Conservation (phyloP, 2,329 filamentous ascomycete genomes). For the Westerdykella sp. region DNA sequence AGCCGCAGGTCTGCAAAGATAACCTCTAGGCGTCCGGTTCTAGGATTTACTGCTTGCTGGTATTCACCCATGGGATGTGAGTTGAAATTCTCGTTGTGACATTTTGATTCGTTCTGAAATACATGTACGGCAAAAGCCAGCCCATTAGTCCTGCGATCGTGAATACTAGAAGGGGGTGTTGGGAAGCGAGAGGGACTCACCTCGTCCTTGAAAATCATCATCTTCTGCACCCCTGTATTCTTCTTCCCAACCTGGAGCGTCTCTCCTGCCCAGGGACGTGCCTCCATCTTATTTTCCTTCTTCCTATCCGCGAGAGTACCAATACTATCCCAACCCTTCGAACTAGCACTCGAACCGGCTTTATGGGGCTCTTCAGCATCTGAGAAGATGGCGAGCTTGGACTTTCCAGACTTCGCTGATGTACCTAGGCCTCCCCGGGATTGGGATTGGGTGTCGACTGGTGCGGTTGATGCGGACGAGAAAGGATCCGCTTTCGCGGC, state of each 20-base stretch:
- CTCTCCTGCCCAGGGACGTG: conserved; percentile 87
- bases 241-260: conserved; percentile 82
- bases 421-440: conserved; percentile 37
- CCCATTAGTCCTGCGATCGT: conserved; percentile 77
- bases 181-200: conserved; percentile 55
- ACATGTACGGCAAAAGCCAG: conserved; percentile 46
- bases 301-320: conserved; percentile 79
- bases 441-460: conserved; percentile 61
- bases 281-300: conserved; percentile 85
- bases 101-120: conserved; percentile 44
- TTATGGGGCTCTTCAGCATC: conserved; percentile 57
- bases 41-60: conserved; percentile 75
- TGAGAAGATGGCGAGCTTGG: conserved; percentile 88
- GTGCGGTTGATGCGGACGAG: conserved; percentile 41
- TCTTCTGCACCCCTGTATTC: conserved; percentile 68
- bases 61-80: conserved; percentile 65
- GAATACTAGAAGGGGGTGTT: conserved; percentile 37
- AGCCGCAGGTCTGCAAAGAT: conserved; percentile 82
- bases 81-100: conserved; percentile 32
- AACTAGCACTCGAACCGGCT: conserved; percentile 50
- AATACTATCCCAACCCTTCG: conserved; percentile 87
- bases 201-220: conserved; percentile 91
- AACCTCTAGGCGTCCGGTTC: conserved; percentile 75
- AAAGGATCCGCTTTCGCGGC: conserved; percentile 85
- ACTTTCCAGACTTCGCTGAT: conserved; percentile 60